Evolutionary conservation across 2,329 filamentous ascomycete species (phyloP), one percentile per base, ranked within the genome.

Genomic region (Arthrobotrys entomopaga): DNA sequence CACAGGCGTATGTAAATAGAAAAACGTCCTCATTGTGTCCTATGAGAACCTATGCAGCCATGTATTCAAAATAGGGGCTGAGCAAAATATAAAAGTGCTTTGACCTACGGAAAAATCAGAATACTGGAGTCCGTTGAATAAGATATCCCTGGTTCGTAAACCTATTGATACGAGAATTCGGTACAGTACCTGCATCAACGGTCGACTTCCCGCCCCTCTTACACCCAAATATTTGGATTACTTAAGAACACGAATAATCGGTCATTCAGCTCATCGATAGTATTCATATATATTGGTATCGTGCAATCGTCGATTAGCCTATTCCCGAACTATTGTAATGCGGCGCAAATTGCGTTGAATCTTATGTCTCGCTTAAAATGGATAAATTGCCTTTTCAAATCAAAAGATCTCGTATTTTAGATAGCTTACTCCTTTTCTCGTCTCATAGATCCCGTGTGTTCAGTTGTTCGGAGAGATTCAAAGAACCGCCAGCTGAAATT

Each of bases 151-250:
- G 61, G 16, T 29, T 58, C 40, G 38, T 26, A 11, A 61, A 34
- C 34, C 53, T 40, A 16, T 43, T 34, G 56, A 57, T 52, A 60
- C 58, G 69, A 73, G 38, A 26, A 57, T 43, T 61, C 53, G 69
- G 61, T 73, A 73, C 56, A 49, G 69, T 73, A 73, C 69, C 69
- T 73, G 69, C 69, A 63, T 73, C 61, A 73, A 15, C 16, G 50
- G 46, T 50, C 61, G 49, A 61, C 42, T 22, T 60, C 60, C 54
- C 48, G 40, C 57, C 22, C 10, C 69, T 50, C 56, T 42, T 61
- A 57, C 57, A 24, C 26, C 49, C 56, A 49, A 22, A 49, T 24
- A 56, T 48, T 66, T 60, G 56, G 54, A 61, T 61, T 69, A 34
- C 29, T 6, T 2, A 56, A 48, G 10, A 16, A 13, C 20, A 13